Base-by-base conservation (phyloP, 2,329 filamentous ascomycete species). In the Pyrenochaeta sp. region DNA sequence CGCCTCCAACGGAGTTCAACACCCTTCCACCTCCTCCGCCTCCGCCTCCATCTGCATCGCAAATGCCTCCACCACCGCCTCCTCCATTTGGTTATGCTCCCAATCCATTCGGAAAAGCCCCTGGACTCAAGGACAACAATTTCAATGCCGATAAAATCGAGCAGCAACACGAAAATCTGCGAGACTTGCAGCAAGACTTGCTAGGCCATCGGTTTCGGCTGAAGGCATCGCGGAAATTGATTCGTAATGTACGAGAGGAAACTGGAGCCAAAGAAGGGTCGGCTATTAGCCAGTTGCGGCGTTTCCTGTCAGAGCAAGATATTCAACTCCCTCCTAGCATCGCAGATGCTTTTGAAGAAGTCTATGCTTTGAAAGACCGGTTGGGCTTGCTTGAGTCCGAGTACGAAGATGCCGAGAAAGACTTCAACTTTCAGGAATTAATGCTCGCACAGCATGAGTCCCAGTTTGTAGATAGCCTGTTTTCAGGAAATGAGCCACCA, bases 351-450 rank as follows among this genome's bases (percentile, higher is more conserved):
- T 26, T 39, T n/a, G 28, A 44, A 9, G 21, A 41, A n/a, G 21
- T 51, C 3, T 10, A 31, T 13, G 32, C n/a, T 13, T 20, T 42
- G 10, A 37, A 41, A 23, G 48, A 52, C 14, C 22, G 18, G 10
- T 28, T 48, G 6, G 48, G 44, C 13, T 23, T 19, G 11, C 11
- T 35, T 3, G 47, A 51, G 19, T 42, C 13, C 6, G 35, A 39
- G 11, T 49, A 49, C 35, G 31, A 44, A n/a, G 32, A 45, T 6
- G 32, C 37, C 8, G 46, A 49, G 22, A 20, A 37, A 20, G 24
- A 19, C 3, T 49, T 45, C 22, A 21, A 21, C 2, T 13, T 27
- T 7, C 15, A 15, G 10, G 38, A 41, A 18, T n/a, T n/a, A n/a
- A n/a, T n/a, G n/a, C n/a, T n/a, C n/a, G n/a, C n/a, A n/a, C n/a